Evolutionary conservation across 2,329 filamentous ascomycete species (phyloP).

Genomic region (Fusarium avenaceum): DNA sequence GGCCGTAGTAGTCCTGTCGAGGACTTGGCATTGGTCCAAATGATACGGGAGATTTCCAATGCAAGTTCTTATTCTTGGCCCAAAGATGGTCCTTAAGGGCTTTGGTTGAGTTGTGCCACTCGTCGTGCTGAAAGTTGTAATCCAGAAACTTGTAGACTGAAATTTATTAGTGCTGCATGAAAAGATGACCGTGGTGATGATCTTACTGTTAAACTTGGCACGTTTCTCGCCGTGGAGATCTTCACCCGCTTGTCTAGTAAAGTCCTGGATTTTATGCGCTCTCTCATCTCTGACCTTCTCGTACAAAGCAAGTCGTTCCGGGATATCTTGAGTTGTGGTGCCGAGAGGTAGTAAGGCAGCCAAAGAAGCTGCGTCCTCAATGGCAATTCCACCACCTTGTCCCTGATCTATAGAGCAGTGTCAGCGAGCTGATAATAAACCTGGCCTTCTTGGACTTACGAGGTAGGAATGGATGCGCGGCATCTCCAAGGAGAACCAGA

Average conservation of each 20-base stretch:
- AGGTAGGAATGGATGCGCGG: slow-evolving; percentile 76
- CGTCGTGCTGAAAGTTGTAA: slow-evolving; percentile 42
- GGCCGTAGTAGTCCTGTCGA: slow-evolving; percentile 32
- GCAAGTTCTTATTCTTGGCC: slow-evolving; percentile 15
- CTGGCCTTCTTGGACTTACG: neutral
- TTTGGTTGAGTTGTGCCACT: slow-evolving; percentile 38
- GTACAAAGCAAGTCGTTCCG: slow-evolving; percentile 70
- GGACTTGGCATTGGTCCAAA: slow-evolving; percentile 46
- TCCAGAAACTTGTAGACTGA: slow-evolving; percentile 28
- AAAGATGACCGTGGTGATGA: fast-evolving
- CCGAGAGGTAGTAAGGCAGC: slow-evolving; percentile 66
- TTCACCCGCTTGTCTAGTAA: slow-evolving; percentile 65
- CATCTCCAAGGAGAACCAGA: slow-evolving; percentile 73
- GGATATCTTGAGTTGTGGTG: slow-evolving; percentile 60
- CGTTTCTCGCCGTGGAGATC: slow-evolving; percentile 58
- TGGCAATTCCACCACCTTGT: slow-evolving; percentile 68
- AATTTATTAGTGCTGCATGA: neutral
- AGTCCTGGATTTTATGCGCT: slow-evolving; percentile 69
- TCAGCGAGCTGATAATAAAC: fast-evolving
- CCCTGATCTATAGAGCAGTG: slow-evolving; percentile 23
- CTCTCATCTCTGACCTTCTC: slow-evolving; percentile 69
- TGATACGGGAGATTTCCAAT: slow-evolving; percentile 40
- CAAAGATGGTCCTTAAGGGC: slow-evolving; percentile 31
- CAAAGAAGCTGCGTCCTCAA: slow-evolving; percentile 75
- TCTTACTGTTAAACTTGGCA: slow-evolving; percentile 58